Conservation (phyloP, 148 eudicot genomes). For the Rhododendron molle region DNA sequence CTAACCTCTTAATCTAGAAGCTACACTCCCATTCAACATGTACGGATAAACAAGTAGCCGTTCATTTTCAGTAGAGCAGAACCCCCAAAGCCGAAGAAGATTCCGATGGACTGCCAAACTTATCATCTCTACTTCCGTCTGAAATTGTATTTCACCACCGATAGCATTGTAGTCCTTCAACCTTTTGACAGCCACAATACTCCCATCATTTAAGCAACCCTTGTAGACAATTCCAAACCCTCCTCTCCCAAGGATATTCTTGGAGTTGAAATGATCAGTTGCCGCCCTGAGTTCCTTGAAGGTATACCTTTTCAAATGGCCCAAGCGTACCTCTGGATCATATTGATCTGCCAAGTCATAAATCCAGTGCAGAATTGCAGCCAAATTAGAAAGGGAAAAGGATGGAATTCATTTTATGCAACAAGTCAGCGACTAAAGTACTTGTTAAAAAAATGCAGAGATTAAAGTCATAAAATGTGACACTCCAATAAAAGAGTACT, state of each 20-base stretch:
- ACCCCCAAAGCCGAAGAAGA: slow-evolving; percentile 80
- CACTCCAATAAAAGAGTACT: background rate
- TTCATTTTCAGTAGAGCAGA: slow-evolving; percentile 76
- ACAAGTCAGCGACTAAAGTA: background rate
- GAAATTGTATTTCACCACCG: slow-evolving; percentile 85
- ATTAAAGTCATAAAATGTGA: background rate
- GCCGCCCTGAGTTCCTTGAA: slow-evolving; percentile 84
- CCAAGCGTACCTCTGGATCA: slow-evolving; percentile 84
- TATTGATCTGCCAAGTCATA: slow-evolving; percentile 57
- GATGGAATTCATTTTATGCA: background rate
- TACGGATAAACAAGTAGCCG: slow-evolving; percentile 84
- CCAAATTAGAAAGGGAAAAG: background rate
- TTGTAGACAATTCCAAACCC: slow-evolving; percentile 90
- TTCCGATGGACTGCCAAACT: slow-evolving; percentile 87
- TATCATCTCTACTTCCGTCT: slow-evolving; percentile 84
- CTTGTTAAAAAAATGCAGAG: background rate
- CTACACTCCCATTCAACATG: slow-evolving; percentile 90
- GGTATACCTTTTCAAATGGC: slow-evolving; percentile 70
- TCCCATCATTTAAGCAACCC: slow-evolving; percentile 69
- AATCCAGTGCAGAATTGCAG: slow-evolving; percentile 5
- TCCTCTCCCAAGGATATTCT: slow-evolving; percentile 79
- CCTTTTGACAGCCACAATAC: slow-evolving; percentile 81
- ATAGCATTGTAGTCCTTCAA: slow-evolving; percentile 62
- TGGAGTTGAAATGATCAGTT: slow-evolving; percentile 71
- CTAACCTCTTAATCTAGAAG: slow-evolving; percentile 81